Conservation (phyloP, 1,284 basidiomycete genomes). For the Sporisorium iseilematis-ciliati region DNA sequence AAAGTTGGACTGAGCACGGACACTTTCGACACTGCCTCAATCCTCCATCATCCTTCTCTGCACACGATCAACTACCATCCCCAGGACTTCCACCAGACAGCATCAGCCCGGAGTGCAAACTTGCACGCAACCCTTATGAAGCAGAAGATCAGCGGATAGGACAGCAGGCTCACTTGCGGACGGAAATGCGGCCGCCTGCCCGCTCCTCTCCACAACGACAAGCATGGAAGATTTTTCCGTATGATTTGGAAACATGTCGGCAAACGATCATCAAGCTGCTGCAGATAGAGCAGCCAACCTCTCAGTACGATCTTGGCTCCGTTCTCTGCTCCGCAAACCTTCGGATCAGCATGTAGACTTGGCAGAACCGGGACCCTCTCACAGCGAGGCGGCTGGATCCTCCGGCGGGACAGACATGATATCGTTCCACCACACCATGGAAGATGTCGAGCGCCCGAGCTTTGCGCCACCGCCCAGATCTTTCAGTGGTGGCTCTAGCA, state of each 20-base stretch:
- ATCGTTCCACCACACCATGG: conserved; percentile 49
- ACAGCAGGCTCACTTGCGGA: not conserved
- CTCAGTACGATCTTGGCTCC: conserved; percentile 36
- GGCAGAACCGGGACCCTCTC: not conserved
- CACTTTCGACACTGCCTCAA: not conserved
- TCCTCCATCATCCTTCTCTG: not conserved
- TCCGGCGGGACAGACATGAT: conserved; percentile 31
- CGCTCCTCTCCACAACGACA: not conserved
- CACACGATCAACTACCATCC: not conserved
- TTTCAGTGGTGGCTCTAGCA: conserved; percentile 40
- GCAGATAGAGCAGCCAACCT: conserved; percentile 15
- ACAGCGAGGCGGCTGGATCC: not conserved
- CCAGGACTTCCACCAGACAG: too few relatives aligned
- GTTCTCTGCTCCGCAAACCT: conserved; percentile 22
- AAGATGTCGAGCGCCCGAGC: conserved; percentile 21
- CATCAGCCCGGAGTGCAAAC: not conserved
- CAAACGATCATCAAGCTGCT: conserved; percentile 6
- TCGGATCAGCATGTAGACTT: conserved; percentile 12
- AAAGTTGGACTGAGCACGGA: not conserved
- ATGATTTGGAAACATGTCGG: conserved; percentile 12
- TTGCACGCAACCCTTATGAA: not conserved
- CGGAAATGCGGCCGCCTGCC: not conserved
- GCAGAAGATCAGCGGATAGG: not conserved
- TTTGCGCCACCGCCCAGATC: conserved; percentile 40
- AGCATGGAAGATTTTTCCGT: not conserved